Percentiles rank a stretch among this genome's conserved stretches.
These are phyloP conservation scores for Claviceps purpurea DNA, from an alignment of 2,329 filamentous ascomycete species.

Conservation along the genomic window DNA sequence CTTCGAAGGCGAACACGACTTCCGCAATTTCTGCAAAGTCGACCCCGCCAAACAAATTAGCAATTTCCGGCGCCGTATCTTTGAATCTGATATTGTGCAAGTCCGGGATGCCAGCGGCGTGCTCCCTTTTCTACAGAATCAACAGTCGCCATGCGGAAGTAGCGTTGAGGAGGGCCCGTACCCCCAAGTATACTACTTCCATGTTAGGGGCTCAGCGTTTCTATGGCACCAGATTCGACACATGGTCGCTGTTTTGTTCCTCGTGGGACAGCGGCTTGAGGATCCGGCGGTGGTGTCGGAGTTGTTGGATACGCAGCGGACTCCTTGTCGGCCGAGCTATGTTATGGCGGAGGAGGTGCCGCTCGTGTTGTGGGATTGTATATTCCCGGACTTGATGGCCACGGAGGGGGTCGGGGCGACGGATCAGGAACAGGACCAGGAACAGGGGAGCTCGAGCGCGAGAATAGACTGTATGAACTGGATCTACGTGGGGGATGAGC, in stretches of 20 bases:
- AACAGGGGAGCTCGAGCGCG: neutral
- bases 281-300: conserved; percentile 55
- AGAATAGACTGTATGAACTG: conserved; percentile 54
- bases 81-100: conserved; percentile 64
- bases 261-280: conserved; percentile 82
- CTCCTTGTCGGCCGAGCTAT: conserved; percentile 71
- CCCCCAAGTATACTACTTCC: conserved; percentile 74
- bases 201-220: conserved; percentile 81
- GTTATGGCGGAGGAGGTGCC: conserved; percentile 83
- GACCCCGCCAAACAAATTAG: conserved; percentile 81
- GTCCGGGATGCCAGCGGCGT: conserved; percentile 41
- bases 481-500: conserved; percentile 63
- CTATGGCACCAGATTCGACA: conserved; percentile 96
- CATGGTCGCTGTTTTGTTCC: conserved; percentile 86
- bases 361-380: conserved; percentile 89
- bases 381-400: conserved; percentile 48
- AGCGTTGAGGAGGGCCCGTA: conserved; percentile 8
- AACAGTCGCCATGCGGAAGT: too few species aligned
- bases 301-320: conserved; percentile 58
- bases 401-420: conserved; percentile 6
- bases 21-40: conserved; percentile 93
- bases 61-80: conserved; percentile 69
- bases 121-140: conserved; percentile 38
- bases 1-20: conserved; percentile 79
- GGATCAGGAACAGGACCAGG: neutral